These are phyloP conservation scores for Ustilago curta DNA, from an alignment of 1,284 basidiomycete species.

Conservation along the genomic window DNA sequence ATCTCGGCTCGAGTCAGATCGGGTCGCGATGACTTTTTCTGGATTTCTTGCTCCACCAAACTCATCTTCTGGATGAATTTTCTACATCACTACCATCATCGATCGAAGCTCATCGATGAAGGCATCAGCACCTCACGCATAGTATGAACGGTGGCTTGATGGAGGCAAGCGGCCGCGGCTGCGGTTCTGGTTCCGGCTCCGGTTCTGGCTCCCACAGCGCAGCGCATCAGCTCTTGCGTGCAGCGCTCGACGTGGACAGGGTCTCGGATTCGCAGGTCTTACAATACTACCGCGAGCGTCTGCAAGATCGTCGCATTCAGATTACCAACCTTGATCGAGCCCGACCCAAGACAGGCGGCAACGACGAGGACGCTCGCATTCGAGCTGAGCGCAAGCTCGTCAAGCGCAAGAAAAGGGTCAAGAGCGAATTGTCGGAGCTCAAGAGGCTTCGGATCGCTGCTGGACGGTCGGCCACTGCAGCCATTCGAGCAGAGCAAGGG, in stretches of 20 bases:
- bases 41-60: background rate
- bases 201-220: constrained; percentile 22
- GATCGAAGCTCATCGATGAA: background rate
- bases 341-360: constrained; percentile 42
- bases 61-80: background rate
- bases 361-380: constrained; percentile 18
- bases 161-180: constrained; percentile 23
- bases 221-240: constrained; percentile 30
- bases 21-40: constrained; percentile 3
- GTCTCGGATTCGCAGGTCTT: constrained; percentile 32
- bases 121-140: background rate
- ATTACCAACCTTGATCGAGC: constrained; percentile 51
- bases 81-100: background rate
- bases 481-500: background rate
- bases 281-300: constrained; percentile 38
- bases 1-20: background rate
- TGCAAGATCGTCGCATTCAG: constrained; percentile 53
- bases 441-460: constrained; percentile 38
- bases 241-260: constrained; percentile 16
- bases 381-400: constrained; percentile 36
- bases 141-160: constrained; percentile 16
- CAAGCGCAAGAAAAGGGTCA: constrained; percentile 43
- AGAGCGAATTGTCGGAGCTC: constrained; percentile 42
- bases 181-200: too few relatives aligned
- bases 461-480: constrained; percentile 17